phyloP scores from a whole-genome alignment of 1,284 basidiomycete genomes.

The Cutaneotrichosporon cavernicola region DNA sequence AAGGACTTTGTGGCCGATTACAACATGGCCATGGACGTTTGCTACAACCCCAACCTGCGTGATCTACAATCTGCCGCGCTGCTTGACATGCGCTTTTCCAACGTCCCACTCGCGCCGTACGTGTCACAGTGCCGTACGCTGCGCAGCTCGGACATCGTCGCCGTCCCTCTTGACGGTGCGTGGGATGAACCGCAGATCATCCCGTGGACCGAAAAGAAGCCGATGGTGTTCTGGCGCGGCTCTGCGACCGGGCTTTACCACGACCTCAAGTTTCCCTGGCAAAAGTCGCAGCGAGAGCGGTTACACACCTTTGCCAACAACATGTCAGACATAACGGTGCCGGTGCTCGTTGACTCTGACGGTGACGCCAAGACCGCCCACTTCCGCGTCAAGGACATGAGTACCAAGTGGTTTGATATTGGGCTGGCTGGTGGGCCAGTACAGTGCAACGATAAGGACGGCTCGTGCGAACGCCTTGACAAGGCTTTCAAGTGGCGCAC shows the following conservation, averaged over 20 bases:
- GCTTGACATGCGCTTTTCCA: conserved; percentile 17
- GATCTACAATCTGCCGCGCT: conserved; percentile 23
- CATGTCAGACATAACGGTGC: conserved; percentile 19
- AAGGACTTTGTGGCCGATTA: conserved; percentile 46
- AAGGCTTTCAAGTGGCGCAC: conserved; percentile 45
- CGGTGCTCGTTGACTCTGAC: conserved; percentile 27
- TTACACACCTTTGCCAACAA: conserved; percentile 46
- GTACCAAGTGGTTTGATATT: conserved; percentile 41
- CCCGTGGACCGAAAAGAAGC: conserved; percentile 49
- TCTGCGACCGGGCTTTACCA: conserved; percentile 53
- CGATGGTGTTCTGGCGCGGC: conserved; percentile 43
- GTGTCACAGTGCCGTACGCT: conserved; percentile 25
- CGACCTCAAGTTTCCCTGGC: conserved; percentile 46
- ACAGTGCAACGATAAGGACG: conserved; percentile 50
- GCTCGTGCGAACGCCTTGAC: conserved; percentile 48
- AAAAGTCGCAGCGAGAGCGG: conserved; percentile 51
- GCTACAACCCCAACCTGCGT: conserved; percentile 43
- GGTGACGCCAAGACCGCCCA: conserved; percentile 20
- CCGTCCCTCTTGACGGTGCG: conserved; percentile 42
- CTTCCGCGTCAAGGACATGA: conserved; percentile 31
- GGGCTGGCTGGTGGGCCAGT: conserved; percentile 39
- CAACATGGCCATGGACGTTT: conserved; percentile 38
- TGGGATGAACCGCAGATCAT: conserved; percentile 18
- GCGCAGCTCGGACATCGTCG: conserved; percentile 40
- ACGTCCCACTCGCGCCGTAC: conserved; percentile 25